phyloP scores from a whole-genome alignment of 2,329 filamentous ascomycete species.

The Trichophyton schoenleinii region DNA sequence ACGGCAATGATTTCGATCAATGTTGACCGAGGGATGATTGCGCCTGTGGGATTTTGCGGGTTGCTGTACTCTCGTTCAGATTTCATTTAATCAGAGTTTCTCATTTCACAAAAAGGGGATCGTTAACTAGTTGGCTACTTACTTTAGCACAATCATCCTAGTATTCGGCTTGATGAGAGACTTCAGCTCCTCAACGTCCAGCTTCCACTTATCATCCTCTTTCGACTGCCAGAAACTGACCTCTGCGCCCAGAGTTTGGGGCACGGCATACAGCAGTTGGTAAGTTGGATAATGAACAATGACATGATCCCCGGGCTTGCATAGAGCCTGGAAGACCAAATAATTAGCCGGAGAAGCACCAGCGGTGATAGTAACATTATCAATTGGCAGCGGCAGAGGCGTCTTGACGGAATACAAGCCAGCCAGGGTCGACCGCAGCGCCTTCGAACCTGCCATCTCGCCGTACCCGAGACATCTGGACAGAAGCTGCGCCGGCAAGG shows the following conservation, averaged over 20 bases:
- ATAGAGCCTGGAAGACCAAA: conserved; percentile 58
- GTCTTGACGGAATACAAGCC: conserved; percentile 50
- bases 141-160: conserved; percentile 52
- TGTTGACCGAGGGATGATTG: conserved; percentile 49
- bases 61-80: conserved; percentile 48
- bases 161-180: conserved; percentile 42
- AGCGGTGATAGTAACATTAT: conserved; percentile 62
- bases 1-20: conserved; percentile 52
- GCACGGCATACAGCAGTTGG: conserved; percentile 69
- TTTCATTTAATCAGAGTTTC: conserved; percentile 45
- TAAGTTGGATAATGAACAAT: conserved; percentile 81
- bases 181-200: conserved; percentile 54
- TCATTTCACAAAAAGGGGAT: not conserved
- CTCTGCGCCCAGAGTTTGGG: conserved; percentile 60
- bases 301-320: conserved; percentile 66
- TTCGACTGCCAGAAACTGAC: conserved; percentile 64
- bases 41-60: conserved; percentile 71
- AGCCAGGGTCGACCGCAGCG: conserved; percentile 52
- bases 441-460: conserved; percentile 54
- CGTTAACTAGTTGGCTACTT: conserved; percentile 6
- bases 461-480: conserved; percentile 58
- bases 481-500: conserved; percentile 30
- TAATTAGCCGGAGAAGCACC: conserved; percentile 82
- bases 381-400: conserved; percentile 36
- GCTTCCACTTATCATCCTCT: conserved; percentile 52